Conservation (phyloP, 1,284 basidiomycete species). For the Sporisorium graminicola region DNA sequence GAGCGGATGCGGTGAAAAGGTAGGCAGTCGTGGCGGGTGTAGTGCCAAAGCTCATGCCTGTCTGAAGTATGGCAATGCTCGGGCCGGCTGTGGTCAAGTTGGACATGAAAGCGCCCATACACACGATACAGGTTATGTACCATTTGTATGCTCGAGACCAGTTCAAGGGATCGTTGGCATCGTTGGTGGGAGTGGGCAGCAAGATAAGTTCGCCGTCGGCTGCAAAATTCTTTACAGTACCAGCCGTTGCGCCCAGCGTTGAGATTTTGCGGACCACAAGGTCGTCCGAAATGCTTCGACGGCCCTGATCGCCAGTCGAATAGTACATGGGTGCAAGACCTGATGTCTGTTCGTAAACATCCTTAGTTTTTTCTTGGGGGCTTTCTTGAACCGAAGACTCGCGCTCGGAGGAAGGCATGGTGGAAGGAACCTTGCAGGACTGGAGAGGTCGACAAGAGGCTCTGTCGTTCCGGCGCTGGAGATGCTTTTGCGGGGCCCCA, state of each 20-base stretch:
- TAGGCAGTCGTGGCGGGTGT: constrained; percentile 22
- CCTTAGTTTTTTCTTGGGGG: constrained; percentile 6
- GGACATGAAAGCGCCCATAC: constrained; percentile 14
- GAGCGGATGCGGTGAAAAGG: constrained; percentile 14
- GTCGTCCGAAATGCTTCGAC: too few relatives aligned
- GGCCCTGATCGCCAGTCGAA: constrained; percentile 1
- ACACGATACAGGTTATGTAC: constrained; percentile 30
- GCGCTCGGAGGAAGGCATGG: too few relatives aligned
- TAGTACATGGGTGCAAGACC: constrained; percentile 7
- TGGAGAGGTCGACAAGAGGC: too few relatives aligned
- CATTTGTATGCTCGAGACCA: constrained; percentile 40
- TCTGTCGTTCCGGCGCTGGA: too few relatives aligned
- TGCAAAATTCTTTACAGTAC: constrained; percentile 18
- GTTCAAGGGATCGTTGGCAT: constrained; percentile 29
- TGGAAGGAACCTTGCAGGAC: too few relatives aligned
- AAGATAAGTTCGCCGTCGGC: constrained; percentile 20
- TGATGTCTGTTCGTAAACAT: neutral
- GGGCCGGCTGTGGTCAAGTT: constrained; percentile 26
- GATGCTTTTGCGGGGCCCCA: too few relatives aligned
- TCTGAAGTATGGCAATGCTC: constrained; percentile 25
- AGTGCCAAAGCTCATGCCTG: constrained; percentile 9
- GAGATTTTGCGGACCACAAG: constrained; percentile 7
- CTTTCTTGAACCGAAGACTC: neutral
- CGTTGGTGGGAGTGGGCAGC: constrained; percentile 29
- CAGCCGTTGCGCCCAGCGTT: constrained; percentile 20